A percentile compares a stretch with the other conserved stretches of the same genome.
These are phyloP conservation scores for Musa acuminata DNA, from an alignment of 176 grass and related monocot genomes.

Conservation along the genomic window DNA sequence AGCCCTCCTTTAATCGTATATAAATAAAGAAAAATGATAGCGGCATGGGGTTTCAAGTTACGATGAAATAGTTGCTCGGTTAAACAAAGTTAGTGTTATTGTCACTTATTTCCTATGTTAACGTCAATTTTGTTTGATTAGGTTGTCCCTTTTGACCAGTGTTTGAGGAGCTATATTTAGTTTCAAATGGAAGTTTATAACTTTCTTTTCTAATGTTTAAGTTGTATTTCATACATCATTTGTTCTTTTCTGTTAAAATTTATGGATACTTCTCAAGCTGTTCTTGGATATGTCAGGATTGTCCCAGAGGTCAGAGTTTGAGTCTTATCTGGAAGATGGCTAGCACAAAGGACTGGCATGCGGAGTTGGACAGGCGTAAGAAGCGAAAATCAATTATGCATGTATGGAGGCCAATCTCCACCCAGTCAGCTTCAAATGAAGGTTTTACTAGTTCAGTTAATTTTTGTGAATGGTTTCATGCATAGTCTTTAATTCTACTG, in stretches of 20 bases:
- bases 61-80: no score
- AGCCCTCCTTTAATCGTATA: no score
- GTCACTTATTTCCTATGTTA: no score
- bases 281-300: conserved; percentile 1
- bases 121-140: not conserved
- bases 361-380: conserved; percentile 20
- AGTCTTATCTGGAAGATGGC: conserved; percentile 27
- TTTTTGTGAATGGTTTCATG: not conserved
- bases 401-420: conserved; percentile 18
- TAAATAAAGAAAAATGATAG: no score
- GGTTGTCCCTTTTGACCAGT: not conserved
- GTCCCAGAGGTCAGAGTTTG: not conserved
- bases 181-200: not conserved
- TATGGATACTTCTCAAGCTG: no score
- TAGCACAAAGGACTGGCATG: conserved; percentile 9
- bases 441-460: conserved; percentile 25
- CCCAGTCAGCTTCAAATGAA: conserved; percentile 9
- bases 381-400: conserved; percentile 35
- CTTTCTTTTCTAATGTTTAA: not conserved
- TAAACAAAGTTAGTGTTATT: no score
- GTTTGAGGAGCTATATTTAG: not conserved
- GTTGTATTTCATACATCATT: not conserved
- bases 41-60: no score
- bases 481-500: no score
- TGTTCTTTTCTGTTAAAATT: not conserved